These are phyloP conservation scores for Kazachstania taianensis DNA, from an alignment of 805 yeast genomes.

Conservation along the genomic window DNA sequence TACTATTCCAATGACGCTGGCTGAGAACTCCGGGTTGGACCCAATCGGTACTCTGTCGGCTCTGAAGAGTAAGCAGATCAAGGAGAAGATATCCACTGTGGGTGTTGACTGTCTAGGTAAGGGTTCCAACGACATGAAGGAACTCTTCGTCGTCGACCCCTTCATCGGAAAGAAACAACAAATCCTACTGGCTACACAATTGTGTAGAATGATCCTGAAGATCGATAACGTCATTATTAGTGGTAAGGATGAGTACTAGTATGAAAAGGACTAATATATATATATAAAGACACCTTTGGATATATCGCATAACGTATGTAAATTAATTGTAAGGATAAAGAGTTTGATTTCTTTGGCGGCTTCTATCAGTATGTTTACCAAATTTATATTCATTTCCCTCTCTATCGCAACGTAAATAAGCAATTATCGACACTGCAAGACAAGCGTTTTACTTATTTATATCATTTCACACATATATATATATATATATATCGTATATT, in stretches of 20 bases:
- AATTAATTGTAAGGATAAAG: background rate
- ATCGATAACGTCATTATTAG: conserved; percentile 92
- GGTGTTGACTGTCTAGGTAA: conserved; percentile 93
- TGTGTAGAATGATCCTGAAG: conserved; percentile 94
- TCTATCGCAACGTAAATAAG: no score
- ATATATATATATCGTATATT: no score
- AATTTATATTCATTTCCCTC: no score
- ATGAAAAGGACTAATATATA: background rate
- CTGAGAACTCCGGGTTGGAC: conserved; percentile 92
- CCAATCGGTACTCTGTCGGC: conserved; percentile 84
- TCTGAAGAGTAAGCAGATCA: conserved; percentile 76
- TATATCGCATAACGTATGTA: background rate
- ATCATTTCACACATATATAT: no score
- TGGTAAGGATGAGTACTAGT: conserved; percentile 63
- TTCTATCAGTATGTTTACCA: no score
- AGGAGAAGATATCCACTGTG: conserved; percentile 54
- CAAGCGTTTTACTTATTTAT: no score
- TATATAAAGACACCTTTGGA: no score
- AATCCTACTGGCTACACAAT: conserved; percentile 87
- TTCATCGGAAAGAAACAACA: conserved; percentile 96
- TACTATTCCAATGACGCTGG: conserved; percentile 84
- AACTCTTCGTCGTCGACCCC: conserved; percentile 91
- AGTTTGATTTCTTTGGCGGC: no score
- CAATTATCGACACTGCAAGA: no score
- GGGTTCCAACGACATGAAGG: conserved; percentile 87